A percentile compares a stretch with the other conserved stretches of the same genome.
Evolutionary conservation across 768 basidiomycete genomes (phyloP).

Genomic region (Lentinula sp.): DNA sequence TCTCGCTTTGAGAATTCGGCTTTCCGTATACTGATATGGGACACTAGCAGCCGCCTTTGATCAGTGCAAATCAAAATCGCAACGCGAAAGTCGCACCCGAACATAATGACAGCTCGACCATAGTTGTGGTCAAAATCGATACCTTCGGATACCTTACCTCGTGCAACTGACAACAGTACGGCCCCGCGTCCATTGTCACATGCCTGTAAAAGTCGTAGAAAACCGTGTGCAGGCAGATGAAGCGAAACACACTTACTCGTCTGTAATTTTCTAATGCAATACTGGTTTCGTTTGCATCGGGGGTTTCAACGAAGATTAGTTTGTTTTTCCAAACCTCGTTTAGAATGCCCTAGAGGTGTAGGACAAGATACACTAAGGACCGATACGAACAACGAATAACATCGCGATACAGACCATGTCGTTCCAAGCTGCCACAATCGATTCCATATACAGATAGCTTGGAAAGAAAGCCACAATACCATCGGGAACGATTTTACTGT

Average conservation of each 20-base stretch:
- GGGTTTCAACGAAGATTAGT: constrained; percentile 98
- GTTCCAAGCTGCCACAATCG: constrained; percentile 99
- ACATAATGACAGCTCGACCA: constrained; percentile 98
- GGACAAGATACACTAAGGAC: constrained; percentile 1
- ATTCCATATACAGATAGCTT: constrained; percentile 99
- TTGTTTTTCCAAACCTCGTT: constrained; percentile 99
- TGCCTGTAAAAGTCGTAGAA: constrained; percentile 46
- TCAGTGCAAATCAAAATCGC: constrained; percentile 9
- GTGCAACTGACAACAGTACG: constrained; percentile 91
- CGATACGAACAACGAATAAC: not conserved
- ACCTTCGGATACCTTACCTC: constrained; percentile 99
- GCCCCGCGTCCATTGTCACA: constrained; percentile 99
- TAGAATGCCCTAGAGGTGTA: constrained; percentile 80
- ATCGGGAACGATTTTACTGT: constrained; percentile 96
- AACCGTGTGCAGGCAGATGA: too few species aligned
- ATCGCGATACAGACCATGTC: constrained; percentile 80
- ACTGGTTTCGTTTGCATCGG: constrained; percentile 97
- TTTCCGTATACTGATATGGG: constrained; percentile 97
- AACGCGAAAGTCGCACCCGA: constrained; percentile 57
- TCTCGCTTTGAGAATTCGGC: constrained; percentile 93
- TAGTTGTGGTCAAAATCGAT: constrained; percentile 99
- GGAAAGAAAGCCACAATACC: constrained; percentile 99
- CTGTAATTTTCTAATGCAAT: constrained; percentile 97
- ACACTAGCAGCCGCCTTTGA: constrained; percentile 42
- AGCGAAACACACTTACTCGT: constrained; percentile 44